Percentiles rank a stretch among this genome's conserved stretches.
Evolutionary conservation across 768 basidiomycete species (phyloP).

Genomic region (Kwoniella sp.): DNA sequence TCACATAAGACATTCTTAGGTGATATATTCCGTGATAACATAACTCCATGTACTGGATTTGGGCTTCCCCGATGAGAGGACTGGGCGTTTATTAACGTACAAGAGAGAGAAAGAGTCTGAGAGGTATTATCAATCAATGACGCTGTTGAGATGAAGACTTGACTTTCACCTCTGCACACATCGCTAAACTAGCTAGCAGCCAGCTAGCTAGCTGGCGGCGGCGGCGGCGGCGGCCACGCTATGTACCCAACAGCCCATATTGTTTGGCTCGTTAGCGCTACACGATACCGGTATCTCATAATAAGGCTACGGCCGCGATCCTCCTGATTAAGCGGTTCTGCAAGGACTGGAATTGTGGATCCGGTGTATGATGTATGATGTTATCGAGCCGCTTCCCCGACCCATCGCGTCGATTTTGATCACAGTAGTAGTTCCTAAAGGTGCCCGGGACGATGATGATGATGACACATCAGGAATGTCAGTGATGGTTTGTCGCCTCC

Average conservation of each 20-base stretch:
- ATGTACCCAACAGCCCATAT: no score
- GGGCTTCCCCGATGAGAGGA: no score
- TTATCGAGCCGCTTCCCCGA: neutral
- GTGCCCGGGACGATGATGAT: neutral
- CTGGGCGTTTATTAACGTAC: no score
- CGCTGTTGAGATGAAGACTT: neutral
- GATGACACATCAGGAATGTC: neutral
- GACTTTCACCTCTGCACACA: no score
- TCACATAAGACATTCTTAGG: conserved; percentile 3
- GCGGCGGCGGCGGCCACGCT: neutral
- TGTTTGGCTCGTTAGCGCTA: neutral
- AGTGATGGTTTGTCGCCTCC: no score
- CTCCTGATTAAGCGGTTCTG: neutral
- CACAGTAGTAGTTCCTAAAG: no score
- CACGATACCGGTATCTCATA: no score
- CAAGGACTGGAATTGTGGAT: neutral
- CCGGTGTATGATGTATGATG: conserved; percentile 1
- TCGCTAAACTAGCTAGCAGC: no score
- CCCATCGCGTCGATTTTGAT: no score
- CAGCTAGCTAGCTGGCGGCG: neutral
- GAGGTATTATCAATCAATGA: no score
- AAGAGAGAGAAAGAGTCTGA: neutral
- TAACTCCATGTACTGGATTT: neutral
- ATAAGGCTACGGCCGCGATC: neutral
- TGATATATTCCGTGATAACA: neutral